Conservation (phyloP, 106 monocot species). For the Xerophyta viscosa region DNA sequence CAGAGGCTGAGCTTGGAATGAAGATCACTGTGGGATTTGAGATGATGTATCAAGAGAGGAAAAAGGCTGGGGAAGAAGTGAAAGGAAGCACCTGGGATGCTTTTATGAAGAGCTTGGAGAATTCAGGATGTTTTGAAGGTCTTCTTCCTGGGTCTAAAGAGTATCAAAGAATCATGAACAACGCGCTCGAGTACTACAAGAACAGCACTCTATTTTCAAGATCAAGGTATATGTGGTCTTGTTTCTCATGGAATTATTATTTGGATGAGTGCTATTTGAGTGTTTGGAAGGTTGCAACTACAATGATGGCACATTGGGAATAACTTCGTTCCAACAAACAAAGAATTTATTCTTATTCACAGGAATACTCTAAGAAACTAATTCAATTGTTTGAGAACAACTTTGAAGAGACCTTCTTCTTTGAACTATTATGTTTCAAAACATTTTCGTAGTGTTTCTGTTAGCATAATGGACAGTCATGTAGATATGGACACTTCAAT, state of each 20-base stretch:
- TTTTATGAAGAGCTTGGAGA: conserved; percentile 64
- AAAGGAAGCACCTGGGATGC: conserved; percentile 63
- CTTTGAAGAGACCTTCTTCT: too few relatives aligned
- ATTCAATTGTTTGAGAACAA: too few relatives aligned
- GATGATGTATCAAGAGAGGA: conserved; percentile 96
- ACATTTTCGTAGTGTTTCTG: too few relatives aligned
- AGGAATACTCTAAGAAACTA: too few relatives aligned
- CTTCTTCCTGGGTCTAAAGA: conserved; percentile 84
- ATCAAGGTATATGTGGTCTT: conserved; percentile 40
- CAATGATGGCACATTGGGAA: too few relatives aligned
- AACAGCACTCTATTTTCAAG: conserved; percentile 44
- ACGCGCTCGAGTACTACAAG: conserved; percentile 51
- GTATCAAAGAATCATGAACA: conserved; percentile 58
- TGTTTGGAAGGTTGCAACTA: too few relatives aligned
- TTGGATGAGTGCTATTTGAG: too few relatives aligned
- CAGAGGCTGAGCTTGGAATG: conserved; percentile 85
- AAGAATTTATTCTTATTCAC: too few relatives aligned
- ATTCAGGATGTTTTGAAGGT: conserved; percentile 67
- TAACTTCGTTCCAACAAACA: too few relatives aligned
- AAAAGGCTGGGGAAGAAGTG: conserved; percentile 44
- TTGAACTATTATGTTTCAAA: too few relatives aligned
- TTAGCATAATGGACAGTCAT: too few relatives aligned
- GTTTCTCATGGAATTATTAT: background rate
- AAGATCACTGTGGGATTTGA: conserved; percentile 97
- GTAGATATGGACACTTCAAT: too few relatives aligned